Conservation (phyloP, 1,284 basidiomycete genomes). For the Malassezia sp. region DNA sequence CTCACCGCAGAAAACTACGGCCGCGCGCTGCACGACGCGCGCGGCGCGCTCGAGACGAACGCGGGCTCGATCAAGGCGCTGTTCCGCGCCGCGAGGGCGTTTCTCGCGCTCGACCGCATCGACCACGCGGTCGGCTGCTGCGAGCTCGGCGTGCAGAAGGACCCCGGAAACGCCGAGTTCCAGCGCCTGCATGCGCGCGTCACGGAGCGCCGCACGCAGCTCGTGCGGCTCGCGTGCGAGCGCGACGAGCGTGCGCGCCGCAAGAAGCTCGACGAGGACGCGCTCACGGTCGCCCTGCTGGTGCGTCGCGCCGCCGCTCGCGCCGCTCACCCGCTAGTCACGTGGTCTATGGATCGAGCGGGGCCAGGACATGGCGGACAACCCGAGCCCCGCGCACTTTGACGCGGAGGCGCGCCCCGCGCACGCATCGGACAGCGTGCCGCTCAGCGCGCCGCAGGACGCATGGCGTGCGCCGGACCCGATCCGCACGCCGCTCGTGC, state of each 20-base stretch:
- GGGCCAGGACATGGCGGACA: constrained; percentile 51
- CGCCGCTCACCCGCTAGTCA: no score
- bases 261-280: constrained; percentile 51
- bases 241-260: constrained; percentile 51
- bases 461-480: constrained; percentile 32
- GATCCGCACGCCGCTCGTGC: constrained; percentile 57
- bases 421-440: constrained; percentile 22
- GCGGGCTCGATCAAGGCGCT: constrained; percentile 33
- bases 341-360: constrained; percentile 38
- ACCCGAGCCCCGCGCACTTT: constrained; percentile 52
- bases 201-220: constrained; percentile 30
- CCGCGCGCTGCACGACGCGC: constrained; percentile 69
- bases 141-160: constrained; percentile 19
- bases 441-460: constrained; percentile 15
- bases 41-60: constrained; percentile 56
- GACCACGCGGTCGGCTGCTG: constrained; percentile 31
- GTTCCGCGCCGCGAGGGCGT: constrained; percentile 32
- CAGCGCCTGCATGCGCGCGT: constrained; percentile 21
- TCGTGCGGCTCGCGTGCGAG: constrained; percentile 52
- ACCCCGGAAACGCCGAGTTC: constrained; percentile 22
- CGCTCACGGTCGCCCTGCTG: constrained; percentile 55
- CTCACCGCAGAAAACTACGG: constrained; percentile 65
- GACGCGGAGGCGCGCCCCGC: constrained; percentile 47
- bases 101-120: constrained; percentile 25
- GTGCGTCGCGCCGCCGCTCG: constrained; percentile 59